Percentiles rank a stretch among this genome's conserved stretches.
phyloP scores from a whole-genome alignment of 306 rosid genomes.

The Prosopis cineraria region DNA sequence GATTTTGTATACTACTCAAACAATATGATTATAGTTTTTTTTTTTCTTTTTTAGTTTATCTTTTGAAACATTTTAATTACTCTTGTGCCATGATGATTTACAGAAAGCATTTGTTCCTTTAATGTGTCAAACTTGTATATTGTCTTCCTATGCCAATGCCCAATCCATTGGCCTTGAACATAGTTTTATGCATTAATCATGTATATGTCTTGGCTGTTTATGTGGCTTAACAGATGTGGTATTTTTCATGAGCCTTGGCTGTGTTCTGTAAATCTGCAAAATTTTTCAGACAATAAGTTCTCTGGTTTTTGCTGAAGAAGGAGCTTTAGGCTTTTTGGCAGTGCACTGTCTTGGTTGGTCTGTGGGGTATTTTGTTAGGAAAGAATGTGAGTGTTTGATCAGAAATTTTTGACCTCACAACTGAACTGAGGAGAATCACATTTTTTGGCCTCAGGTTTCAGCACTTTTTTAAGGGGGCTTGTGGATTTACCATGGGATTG shows the following conservation, averaged over 20 bases:
- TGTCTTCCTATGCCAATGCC: not conserved
- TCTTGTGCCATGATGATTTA: conserved; percentile 30
- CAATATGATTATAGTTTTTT: not conserved
- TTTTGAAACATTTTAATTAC: conserved; percentile 17
- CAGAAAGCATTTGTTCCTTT: conserved; percentile 23
- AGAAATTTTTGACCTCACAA: not conserved
- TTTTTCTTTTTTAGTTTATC: not conserved
- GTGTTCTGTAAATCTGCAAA: not conserved
- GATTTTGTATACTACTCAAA: not conserved
- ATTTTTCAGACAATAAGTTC: not conserved
- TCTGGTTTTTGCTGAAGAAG: not conserved
- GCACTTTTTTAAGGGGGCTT: not conserved
- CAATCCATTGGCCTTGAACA: not conserved
- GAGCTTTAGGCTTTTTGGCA: not conserved
- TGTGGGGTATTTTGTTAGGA: not conserved
- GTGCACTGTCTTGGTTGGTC: not conserved
- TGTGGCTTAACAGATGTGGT: not conserved
- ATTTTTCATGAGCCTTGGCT: not conserved
- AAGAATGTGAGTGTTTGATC: not conserved
- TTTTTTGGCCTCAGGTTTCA: not conserved
- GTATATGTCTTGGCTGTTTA: not conserved
- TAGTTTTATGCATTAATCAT: not conserved
- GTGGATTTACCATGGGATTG: not conserved
- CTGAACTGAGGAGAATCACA: not conserved
- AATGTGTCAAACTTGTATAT: not conserved